A percentile compares a stretch with the other conserved stretches of the same genome.
phyloP scores from a whole-genome alignment of 805 yeast species.

The Scheffersomyces amazonensis region DNA sequence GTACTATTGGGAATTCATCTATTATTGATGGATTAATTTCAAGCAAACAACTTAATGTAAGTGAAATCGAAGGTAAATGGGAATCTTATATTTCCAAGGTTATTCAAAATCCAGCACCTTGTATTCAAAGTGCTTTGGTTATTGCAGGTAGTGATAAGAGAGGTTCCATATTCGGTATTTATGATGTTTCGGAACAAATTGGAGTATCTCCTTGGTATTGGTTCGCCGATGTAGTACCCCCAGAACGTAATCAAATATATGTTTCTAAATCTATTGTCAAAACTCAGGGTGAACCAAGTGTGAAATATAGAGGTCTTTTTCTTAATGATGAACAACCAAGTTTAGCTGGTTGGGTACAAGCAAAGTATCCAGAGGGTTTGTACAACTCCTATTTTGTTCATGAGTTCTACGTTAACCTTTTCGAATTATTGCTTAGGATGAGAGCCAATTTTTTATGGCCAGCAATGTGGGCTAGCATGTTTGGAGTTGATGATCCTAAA shows the following conservation, averaged over 20 bases:
- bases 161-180: constrained; percentile 14
- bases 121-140: constrained; percentile 9
- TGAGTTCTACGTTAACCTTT: constrained; percentile 11
- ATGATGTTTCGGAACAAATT: constrained; percentile 13
- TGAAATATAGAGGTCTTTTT: constrained; percentile 14
- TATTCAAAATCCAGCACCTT: constrained; percentile 3
- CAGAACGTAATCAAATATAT: constrained; percentile 8
- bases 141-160: constrained; percentile 17
- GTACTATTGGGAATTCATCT: constrained; percentile 12
- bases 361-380: constrained; percentile 8
- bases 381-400: constrained; percentile 11
- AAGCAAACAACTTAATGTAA: constrained; percentile 6
- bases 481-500: constrained; percentile 12
- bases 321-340: constrained; percentile 16
- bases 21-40: constrained; percentile 7
- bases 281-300: constrained; percentile 13
- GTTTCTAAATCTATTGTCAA: constrained; percentile 4
- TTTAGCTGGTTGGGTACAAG: constrained; percentile 13
- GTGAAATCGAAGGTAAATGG: constrained; percentile 12
- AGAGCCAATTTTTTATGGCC: constrained; percentile 16
- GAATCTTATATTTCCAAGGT: constrained; percentile 10
- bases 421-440: constrained; percentile 11
- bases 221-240: constrained; percentile 13
- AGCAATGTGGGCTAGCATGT: constrained; percentile 16
- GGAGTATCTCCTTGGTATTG: constrained; percentile 16